Base-by-base conservation (phyloP, 805 yeast species). In the Yarrowia sp. region DNA sequence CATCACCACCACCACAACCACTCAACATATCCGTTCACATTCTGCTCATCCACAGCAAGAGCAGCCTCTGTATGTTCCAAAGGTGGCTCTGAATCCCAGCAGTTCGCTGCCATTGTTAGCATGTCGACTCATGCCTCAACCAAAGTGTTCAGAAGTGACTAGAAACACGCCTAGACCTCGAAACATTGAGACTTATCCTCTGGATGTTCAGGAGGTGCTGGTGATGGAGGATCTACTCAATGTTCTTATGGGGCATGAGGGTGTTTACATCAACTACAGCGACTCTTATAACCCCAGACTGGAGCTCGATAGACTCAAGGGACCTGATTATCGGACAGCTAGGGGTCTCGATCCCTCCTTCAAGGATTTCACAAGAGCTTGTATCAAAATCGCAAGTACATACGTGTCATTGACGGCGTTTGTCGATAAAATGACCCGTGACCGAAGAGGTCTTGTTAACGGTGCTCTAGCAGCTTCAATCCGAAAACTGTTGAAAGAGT, bases 251-350 rank as follows among this genome's bases (percentile, higher is more conserved):
- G 82, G 82, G 38, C 71, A 76, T 20, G 97, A 92, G 75, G 98
- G 98, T 0, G 81, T 82, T 20, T 91, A 89, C 73, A 85, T 94
- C 42, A 80, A 92, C 52, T 91, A 84, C 74, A 83, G 87, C 39
- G 89, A 86, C 50, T 80, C 82, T 20, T 91, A 85, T 73, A 85
- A 86, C 72, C 86, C 87, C 0, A 68, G 70, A 0, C 74, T 77
- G 40, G 78, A 76, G 10, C 79, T 77, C 14, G 80, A 82, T 40
- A 75, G 83, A 52, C 77, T 88, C 3, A 75, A 75, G 14, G 96
- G 96, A 0, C 96, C 97, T 0, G 94, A 89, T 69, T 92, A 84
- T 76, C 83, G 86, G 70, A 84, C 92, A 33, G 87, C 90, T 49
- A 88, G 86, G 71, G 86, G 85, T 68, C 79, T 95, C 72, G 96